Conservation (phyloP, 805 yeast genomes). For the Phaffomyces antillensis region DNA sequence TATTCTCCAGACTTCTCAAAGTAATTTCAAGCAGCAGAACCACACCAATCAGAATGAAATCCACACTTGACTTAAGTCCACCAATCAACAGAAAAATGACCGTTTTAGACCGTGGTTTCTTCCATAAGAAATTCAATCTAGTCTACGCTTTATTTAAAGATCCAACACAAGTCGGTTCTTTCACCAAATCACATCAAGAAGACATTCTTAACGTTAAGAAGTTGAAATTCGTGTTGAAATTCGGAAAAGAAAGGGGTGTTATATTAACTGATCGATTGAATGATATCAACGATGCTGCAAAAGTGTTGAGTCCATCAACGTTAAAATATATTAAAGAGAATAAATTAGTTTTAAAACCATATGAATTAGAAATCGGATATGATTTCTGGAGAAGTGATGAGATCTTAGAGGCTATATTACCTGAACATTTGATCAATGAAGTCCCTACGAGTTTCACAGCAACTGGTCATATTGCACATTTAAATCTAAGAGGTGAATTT, state of each 20-base stretch:
- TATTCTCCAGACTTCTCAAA: not conserved
- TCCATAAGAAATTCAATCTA: conserved; percentile 48
- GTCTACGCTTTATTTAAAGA: conserved; percentile 67
- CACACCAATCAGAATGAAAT: not conserved
- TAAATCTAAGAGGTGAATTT: conserved; percentile 78
- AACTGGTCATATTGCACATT: conserved; percentile 94
- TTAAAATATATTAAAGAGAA: conserved; percentile 39
- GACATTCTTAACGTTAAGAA: conserved; percentile 70
- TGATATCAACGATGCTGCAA: conserved; percentile 29
- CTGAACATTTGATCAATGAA: conserved; percentile 60
- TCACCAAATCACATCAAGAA: conserved; percentile 48
- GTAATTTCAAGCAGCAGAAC: not conserved
- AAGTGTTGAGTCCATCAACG: conserved; percentile 36
- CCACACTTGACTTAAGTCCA: conserved; percentile 33
- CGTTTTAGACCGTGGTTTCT: conserved; percentile 58
- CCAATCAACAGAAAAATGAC: conserved; percentile 65
- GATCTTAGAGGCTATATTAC: conserved; percentile 68
- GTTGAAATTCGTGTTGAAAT: conserved; percentile 58
- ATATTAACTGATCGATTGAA: conserved; percentile 49
- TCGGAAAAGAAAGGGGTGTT: conserved; percentile 35
- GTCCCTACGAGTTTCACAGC: conserved; percentile 86
- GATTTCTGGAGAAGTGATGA: conserved; percentile 88
- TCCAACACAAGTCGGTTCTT: conserved; percentile 39
- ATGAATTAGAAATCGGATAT: conserved; percentile 55
- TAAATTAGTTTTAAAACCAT: conserved; percentile 42